Conservation (phyloP, 176 grass and related monocot genomes). For the Musa schizocarpa region DNA sequence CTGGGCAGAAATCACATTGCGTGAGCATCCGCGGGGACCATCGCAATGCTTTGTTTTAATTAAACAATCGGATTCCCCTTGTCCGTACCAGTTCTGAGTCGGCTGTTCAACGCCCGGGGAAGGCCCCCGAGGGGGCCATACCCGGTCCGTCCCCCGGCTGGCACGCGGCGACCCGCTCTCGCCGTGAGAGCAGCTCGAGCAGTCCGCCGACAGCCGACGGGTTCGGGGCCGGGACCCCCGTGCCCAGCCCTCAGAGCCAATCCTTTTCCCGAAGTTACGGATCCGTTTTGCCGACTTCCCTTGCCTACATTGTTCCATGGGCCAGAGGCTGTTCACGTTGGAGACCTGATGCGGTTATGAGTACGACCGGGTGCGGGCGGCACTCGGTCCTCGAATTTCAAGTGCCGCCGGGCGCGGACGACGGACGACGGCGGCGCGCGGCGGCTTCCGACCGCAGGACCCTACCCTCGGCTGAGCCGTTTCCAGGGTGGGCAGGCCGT, state of each 20-base stretch:
- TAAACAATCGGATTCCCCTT: constrained; percentile 54
- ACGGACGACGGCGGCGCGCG: too few species aligned
- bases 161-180: constrained; percentile 19
- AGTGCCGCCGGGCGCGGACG: too few species aligned
- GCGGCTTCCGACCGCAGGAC: too few species aligned
- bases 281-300: constrained; percentile 35
- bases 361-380: too few species aligned
- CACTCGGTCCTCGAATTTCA: too few species aligned
- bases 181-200: constrained; percentile 14
- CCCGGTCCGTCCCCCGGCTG: constrained; percentile 13
- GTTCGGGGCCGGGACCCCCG: constrained; percentile 14
- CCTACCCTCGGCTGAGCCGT: too few species aligned
- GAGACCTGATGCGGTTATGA: constrained; percentile 49
- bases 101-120: constrained; percentile 36
- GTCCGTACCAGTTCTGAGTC: constrained; percentile 51
- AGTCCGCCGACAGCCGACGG: neutral
- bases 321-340: constrained; percentile 27
- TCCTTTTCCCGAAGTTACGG: constrained; percentile 25
- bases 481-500: too few species aligned
- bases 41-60: constrained; percentile 55
- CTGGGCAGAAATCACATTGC: constrained; percentile 64
- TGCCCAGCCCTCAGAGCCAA: constrained; percentile 23
- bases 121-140: constrained; percentile 22
- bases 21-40: constrained; percentile 41
- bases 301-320: constrained; percentile 38